Evolutionary conservation across 345 rosid genomes (phyloP).

Genomic region (Capsella bursapastoris): DNA sequence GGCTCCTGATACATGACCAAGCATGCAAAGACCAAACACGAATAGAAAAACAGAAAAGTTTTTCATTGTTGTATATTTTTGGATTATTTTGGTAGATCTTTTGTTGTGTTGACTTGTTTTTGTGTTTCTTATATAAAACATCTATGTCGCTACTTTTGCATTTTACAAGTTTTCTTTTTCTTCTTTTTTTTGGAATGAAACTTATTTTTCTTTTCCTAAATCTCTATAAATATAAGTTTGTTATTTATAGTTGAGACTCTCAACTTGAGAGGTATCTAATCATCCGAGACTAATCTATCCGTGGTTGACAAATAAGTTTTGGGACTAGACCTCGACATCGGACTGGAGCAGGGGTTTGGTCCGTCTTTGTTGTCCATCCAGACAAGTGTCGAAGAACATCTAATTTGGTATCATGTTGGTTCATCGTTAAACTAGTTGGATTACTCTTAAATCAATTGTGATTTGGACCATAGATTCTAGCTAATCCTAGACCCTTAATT

Average conservation of each 20-base stretch:
- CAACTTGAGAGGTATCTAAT: background rate
- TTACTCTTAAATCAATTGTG: no score
- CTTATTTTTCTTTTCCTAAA: no score
- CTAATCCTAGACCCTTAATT: no score
- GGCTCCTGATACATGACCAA: constrained; percentile 14
- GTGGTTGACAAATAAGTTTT: no score
- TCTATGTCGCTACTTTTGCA: background rate
- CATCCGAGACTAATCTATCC: background rate
- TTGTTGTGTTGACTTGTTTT: background rate
- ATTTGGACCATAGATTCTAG: no score
- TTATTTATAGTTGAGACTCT: background rate
- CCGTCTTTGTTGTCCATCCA: no score
- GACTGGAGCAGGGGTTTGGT: background rate
- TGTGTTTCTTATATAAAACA: constrained; percentile 10
- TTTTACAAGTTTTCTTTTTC: background rate
- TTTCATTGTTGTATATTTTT: background rate
- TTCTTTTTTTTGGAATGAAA: no score
- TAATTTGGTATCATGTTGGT: no score
- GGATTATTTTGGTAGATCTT: background rate
- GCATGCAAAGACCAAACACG: background rate
- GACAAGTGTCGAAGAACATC: no score
- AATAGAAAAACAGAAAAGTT: background rate
- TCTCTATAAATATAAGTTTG: constrained; percentile 1
- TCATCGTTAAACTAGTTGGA: no score
- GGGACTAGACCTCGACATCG: background rate